Percentiles rank a stretch among this genome's conserved stretches.
phyloP scores from a whole-genome alignment of 345 rosid genomes.

The Lepidium aucheri region DNA sequence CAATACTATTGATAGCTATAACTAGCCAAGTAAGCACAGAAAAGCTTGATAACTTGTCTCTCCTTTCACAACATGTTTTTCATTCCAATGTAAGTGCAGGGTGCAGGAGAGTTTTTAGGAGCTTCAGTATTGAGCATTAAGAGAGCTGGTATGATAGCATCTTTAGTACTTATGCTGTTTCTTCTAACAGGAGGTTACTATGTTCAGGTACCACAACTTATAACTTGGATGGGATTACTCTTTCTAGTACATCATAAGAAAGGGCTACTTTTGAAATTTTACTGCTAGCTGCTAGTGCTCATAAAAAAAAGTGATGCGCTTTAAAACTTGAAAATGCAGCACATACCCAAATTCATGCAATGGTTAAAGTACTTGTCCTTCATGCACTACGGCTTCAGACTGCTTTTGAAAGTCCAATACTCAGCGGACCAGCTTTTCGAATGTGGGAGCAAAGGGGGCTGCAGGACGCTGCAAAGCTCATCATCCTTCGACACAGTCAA shows the following conservation, averaged over 20 bases:
- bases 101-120: constrained; percentile 86
- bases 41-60: neutral
- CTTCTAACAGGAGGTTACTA: constrained; percentile 98
- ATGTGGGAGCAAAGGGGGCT: constrained; percentile 66
- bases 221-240: constrained; percentile 41
- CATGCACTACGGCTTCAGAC: constrained; percentile 86
- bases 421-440: constrained; percentile 64
- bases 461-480: constrained; percentile 63
- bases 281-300: neutral
- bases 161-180: constrained; percentile 75
- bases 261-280: neutral
- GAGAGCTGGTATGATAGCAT: constrained; percentile 88
- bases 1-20: constrained; percentile 58
- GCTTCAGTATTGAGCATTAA: constrained; percentile 85
- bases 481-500: constrained; percentile 71
- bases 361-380: constrained; percentile 77
- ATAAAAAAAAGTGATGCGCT: neutral
- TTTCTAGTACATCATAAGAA: constrained; percentile 6
- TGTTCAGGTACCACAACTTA: constrained; percentile 71
- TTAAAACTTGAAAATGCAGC: constrained; percentile 41
- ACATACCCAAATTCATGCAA: constrained; percentile 70
- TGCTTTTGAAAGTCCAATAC: constrained; percentile 76
- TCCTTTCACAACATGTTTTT: neutral
- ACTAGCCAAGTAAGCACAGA: constrained; percentile 77
- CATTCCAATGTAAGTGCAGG: constrained; percentile 30